These are phyloP conservation scores for Thecaphora frezii DNA, from an alignment of 1,284 basidiomycete genomes.

Conservation along the genomic window DNA sequence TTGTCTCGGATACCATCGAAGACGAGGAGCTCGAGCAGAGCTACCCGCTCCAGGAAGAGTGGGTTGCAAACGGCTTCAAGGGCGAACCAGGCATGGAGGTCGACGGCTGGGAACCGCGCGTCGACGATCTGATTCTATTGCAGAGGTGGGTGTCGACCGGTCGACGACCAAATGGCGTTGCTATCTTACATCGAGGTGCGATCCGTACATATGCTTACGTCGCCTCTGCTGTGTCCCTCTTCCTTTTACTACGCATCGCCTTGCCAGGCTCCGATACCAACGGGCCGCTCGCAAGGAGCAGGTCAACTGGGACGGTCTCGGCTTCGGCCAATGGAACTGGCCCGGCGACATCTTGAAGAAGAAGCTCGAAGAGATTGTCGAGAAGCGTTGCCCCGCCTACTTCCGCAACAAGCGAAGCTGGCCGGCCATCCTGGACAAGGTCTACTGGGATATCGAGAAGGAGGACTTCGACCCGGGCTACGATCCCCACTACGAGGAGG, in stretches of 20 bases:
- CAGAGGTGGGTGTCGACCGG: slow-evolving; percentile 18
- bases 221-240: background rate
- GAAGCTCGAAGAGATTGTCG: slow-evolving; percentile 32
- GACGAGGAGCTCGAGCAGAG: background rate
- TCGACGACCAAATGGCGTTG: background rate
- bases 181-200: too few relatives aligned
- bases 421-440: background rate
- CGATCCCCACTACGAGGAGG: background rate
- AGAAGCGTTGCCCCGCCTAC: background rate
- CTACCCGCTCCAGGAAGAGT: background rate
- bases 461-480: background rate
- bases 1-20: background rate
- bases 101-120: slow-evolving; percentile 33
- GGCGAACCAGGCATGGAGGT: slow-evolving; percentile 7
- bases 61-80: background rate
- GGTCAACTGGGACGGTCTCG: slow-evolving; percentile 20
- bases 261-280: slow-evolving; percentile 25
- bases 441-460: background rate
- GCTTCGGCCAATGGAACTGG: slow-evolving; percentile 31
- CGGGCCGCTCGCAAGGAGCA: slow-evolving; percentile 8
- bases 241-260: background rate
- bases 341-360: slow-evolving; percentile 22
- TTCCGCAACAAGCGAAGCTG: background rate
- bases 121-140: slow-evolving; percentile 33
- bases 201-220: too few relatives aligned